phyloP scores from a whole-genome alignment of 345 rosid species.

The Gossypium stocksii region DNA sequence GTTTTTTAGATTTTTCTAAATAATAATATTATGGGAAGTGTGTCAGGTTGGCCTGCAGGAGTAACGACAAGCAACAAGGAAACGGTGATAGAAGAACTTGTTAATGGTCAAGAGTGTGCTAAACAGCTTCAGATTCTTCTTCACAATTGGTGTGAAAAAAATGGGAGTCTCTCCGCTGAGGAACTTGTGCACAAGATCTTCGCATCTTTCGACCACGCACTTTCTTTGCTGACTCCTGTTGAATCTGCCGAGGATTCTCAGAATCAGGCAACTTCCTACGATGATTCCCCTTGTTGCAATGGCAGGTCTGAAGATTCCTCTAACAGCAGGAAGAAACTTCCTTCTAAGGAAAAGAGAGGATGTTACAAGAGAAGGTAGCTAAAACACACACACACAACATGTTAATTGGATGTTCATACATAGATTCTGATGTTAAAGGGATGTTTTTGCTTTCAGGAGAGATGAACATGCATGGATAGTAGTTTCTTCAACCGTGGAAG shows the following conservation, averaged over 20 bases:
- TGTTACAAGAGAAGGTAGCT: constrained; percentile 72
- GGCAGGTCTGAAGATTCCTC: constrained; percentile 52
- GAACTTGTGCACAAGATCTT: constrained; percentile 45
- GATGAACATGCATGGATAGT: constrained; percentile 30
- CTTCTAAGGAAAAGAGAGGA: constrained; percentile 52
- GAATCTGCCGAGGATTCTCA: constrained; percentile 21
- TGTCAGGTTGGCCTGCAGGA: constrained; percentile 10
- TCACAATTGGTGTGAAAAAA: constrained; percentile 21
- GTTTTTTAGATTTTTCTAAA: background rate
- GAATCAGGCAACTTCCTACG: constrained; percentile 23
- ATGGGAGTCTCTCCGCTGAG: constrained; percentile 6
- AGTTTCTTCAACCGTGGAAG: constrained; percentile 37
- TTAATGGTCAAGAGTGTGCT: background rate
- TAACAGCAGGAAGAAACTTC: constrained; percentile 42
- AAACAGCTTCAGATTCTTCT: constrained; percentile 41
- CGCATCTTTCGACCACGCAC: constrained; percentile 35
- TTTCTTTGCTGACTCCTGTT: constrained; percentile 29
- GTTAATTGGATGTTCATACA: background rate
- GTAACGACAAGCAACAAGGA: constrained; percentile 21
- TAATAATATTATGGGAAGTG: constrained; percentile 17
- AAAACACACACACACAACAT: background rate
- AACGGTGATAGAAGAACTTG: constrained; percentile 18
- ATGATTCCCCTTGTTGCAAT: constrained; percentile 28
- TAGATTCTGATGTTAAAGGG: background rate
- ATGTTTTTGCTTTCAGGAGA: constrained; percentile 43